Percentiles rank a stretch among this genome's conserved stretches.
Evolutionary conservation across 495 filamentous ascomycete species (phyloP).

Genomic region (Aspergillus bertholletiae): DNA sequence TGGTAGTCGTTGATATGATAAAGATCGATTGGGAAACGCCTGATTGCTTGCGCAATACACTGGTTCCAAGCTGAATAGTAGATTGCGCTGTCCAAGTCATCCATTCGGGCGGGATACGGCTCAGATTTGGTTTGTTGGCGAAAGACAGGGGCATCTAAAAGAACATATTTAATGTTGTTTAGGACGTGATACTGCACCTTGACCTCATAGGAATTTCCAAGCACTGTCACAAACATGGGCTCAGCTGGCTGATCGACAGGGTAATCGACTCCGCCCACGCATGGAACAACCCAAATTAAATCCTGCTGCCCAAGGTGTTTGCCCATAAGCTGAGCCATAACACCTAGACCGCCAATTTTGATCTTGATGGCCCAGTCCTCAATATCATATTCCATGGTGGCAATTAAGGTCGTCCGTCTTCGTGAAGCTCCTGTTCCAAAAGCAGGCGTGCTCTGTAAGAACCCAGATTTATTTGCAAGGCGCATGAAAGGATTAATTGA

Average conservation of each 20-base stretch:
- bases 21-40: conserved; percentile 59
- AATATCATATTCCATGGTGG: conserved; percentile 73
- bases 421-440: conserved; percentile 42
- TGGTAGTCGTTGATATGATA: conserved; percentile 86
- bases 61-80: conserved; percentile 75
- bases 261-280: conserved; percentile 65
- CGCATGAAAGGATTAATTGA: conserved; percentile 28
- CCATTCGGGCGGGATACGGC: conserved; percentile 71
- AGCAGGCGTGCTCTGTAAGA: conserved; percentile 41
- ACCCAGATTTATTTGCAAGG: conserved; percentile 40
- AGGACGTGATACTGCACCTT: conserved; percentile 62
- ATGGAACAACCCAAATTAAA: conserved; percentile 75
- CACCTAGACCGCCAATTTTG: conserved; percentile 70
- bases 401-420: conserved; percentile 57
- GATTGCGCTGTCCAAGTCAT: conserved; percentile 68
- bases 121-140: conserved; percentile 63
- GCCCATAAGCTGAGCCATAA: conserved; percentile 69
- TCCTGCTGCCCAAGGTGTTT: conserved; percentile 65
- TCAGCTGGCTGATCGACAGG: conserved; percentile 57
- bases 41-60: conserved; percentile 62
- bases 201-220: conserved; percentile 62
- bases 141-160: conserved; percentile 69
- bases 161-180: conserved; percentile 69
- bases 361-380: conserved; percentile 70
- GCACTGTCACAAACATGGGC: conserved; percentile 62